Percentiles rank a stretch among this genome's conserved stretches.
Conservation (phyloP, 2,329 filamentous ascomycete genomes). For the Cladosporium sp. region DNA sequence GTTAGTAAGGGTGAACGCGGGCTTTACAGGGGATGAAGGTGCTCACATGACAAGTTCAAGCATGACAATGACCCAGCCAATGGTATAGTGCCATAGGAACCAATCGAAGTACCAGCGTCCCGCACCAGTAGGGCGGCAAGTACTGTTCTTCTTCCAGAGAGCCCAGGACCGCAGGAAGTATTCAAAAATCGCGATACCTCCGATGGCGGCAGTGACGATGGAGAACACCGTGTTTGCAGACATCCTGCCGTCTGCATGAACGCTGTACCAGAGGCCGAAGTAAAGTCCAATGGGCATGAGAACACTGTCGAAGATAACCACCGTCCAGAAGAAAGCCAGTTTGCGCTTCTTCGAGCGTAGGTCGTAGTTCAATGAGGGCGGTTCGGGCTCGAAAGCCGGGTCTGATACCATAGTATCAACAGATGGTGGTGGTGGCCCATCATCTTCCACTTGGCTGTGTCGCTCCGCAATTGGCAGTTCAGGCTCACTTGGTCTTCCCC, state of each 20-base stretch:
- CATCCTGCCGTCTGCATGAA: slow-evolving; percentile 35
- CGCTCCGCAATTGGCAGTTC: background rate
- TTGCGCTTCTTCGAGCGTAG: slow-evolving; percentile 45
- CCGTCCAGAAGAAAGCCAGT: slow-evolving; percentile 56
- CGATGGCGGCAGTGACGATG: slow-evolving; percentile 51
- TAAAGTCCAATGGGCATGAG: slow-evolving; percentile 57
- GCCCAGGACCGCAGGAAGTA: slow-evolving; percentile 48
- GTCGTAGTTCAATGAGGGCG: slow-evolving; percentile 54
- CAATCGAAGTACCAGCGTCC: slow-evolving; percentile 46
- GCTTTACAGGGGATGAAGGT: background rate
- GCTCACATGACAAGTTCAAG: slow-evolving; percentile 51
- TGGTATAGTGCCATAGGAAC: slow-evolving; percentile 55
- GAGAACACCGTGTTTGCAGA: slow-evolving; percentile 50
- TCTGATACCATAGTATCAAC: slow-evolving; percentile 9
- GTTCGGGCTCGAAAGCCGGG: slow-evolving; percentile 31
- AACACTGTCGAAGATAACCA: slow-evolving; percentile 57
- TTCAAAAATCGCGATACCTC: slow-evolving; percentile 52
- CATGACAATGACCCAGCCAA: slow-evolving; percentile 55
- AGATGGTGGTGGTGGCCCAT: background rate
- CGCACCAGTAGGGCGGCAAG: slow-evolving; percentile 49
- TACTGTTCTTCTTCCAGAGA: slow-evolving; percentile 49
- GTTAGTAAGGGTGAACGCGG: slow-evolving; percentile 17
- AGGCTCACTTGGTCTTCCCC: slow-evolving; percentile 1
- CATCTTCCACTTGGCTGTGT: slow-evolving; percentile 8
- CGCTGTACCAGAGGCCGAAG: slow-evolving; percentile 58